Conservation (phyloP, 2,329 filamentous ascomycete species). For the Hawksworthiomyces lignivorus region DNA sequence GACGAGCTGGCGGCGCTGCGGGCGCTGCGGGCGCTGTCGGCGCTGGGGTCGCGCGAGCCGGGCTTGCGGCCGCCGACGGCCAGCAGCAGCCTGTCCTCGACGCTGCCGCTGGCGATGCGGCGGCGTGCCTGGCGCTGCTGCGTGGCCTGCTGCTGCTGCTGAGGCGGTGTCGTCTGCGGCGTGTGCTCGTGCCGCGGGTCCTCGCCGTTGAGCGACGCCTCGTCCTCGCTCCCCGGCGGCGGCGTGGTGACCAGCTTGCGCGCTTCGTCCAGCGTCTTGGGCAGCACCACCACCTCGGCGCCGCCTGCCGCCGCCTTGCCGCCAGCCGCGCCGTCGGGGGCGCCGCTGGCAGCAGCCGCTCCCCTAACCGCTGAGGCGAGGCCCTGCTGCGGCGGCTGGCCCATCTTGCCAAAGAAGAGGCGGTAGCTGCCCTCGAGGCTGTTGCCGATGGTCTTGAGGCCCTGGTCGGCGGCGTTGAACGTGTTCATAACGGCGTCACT, state of each 20-base stretch:
- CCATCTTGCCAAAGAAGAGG: conserved; percentile 81
- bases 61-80: conserved; percentile 55
- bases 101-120: conserved; percentile 12
- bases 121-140: neutral
- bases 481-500: conserved; percentile 80
- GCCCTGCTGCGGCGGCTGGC: conserved; percentile 46
- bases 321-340: conserved; percentile 22
- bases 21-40: conserved; percentile 58
- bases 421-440: conserved; percentile 90
- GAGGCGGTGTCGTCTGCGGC: conserved; percentile 3
- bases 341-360: neutral
- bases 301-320: conserved; percentile 62
- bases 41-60: conserved; percentile 59
- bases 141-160: neutral
- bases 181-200: conserved; percentile 25
- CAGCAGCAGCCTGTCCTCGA: conserved; percentile 61
- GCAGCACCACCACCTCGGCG: conserved; percentile 47
- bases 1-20: conserved; percentile 35
- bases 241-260: conserved; percentile 77
- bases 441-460: conserved; percentile 84
- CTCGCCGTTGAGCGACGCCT: conserved; percentile 52
- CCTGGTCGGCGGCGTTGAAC: conserved; percentile 83
- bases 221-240: conserved; percentile 48
- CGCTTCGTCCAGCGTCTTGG: conserved; percentile 88
- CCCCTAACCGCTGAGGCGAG: too few relatives aligned